Evolutionary conservation across 257 asterid genomes (phyloP).

Genomic region (Rehmannia glutinosa): DNA sequence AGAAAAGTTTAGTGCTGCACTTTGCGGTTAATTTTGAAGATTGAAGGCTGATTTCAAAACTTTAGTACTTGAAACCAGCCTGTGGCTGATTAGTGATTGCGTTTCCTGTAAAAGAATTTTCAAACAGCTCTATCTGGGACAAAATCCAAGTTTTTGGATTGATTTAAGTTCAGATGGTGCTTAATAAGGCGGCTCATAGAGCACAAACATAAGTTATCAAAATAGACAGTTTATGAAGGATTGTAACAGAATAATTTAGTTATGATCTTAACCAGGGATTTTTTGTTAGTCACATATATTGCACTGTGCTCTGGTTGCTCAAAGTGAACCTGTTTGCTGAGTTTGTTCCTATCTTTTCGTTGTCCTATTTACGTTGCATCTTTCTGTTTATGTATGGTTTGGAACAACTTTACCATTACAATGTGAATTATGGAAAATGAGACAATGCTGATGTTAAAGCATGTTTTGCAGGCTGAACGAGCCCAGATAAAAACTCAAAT

Average conservation of each 20-base stretch:
- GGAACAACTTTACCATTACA: no score
- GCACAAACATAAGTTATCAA: neutral
- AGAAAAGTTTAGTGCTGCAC: no score
- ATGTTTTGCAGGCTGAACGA: conserved; percentile 59
- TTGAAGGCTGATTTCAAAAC: no score
- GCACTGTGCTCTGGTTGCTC: neutral
- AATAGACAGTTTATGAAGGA: neutral
- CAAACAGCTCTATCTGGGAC: neutral
- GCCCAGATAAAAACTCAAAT: conserved; percentile 47
- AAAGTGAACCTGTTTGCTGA: neutral
- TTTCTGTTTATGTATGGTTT: no score
- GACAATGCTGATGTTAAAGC: neutral
- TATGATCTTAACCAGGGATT: no score
- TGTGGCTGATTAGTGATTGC: no score
- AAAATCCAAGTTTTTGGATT: neutral
- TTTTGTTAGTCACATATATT: no score
- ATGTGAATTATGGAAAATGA: neutral
- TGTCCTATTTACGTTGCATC: neutral
- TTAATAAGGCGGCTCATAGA: no score
- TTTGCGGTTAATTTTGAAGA: no score
- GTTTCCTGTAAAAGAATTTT: neutral
- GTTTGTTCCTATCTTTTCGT: neutral
- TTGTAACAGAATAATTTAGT: no score
- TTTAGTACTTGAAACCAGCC: no score
- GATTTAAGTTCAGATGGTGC: neutral